These are phyloP conservation scores for Fusarium verrucosum DNA, from an alignment of 2,329 filamentous ascomycete genomes.

Conservation along the genomic window DNA sequence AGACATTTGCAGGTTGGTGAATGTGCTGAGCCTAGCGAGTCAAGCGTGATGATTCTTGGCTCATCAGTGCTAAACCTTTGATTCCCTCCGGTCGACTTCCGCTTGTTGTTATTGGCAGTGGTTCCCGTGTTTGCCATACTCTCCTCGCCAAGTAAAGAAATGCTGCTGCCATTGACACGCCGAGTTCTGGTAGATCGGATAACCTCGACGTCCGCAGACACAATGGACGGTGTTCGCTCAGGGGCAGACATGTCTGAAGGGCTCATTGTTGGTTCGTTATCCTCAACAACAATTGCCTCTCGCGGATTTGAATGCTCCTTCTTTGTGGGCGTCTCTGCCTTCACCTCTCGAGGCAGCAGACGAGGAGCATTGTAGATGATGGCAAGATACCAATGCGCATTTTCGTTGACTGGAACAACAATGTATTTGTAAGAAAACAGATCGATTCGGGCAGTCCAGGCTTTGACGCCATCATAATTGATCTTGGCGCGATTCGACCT, in stretches of 20 bases:
- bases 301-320: constrained; percentile 8
- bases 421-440: constrained; percentile 88
- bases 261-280: constrained; percentile 8
- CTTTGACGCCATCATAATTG: constrained; percentile 85
- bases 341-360: constrained; percentile 54
- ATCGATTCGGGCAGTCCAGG: constrained; percentile 88
- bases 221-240: constrained; percentile 36
- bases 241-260: constrained; percentile 27
- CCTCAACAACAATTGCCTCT: constrained; percentile 28
- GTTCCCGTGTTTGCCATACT: background rate
- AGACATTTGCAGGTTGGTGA: constrained; percentile 71
- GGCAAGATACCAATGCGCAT: constrained; percentile 90
- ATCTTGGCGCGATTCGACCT: constrained; percentile 70
- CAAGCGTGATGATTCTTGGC: constrained; percentile 83
- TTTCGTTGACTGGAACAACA: constrained; percentile 89
- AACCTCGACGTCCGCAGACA: constrained; percentile 39
- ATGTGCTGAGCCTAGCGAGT: constrained; percentile 79
- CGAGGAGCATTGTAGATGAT: constrained; percentile 90
- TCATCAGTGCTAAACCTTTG: constrained; percentile 56
- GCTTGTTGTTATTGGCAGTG: constrained; percentile 19
- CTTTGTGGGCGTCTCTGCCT: constrained; percentile 1
- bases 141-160: constrained; percentile 2
- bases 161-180: background rate
- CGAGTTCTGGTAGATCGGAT: constrained; percentile 11
- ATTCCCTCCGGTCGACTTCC: constrained; percentile 23